phyloP scores from a whole-genome alignment of 164 flowering plant genomes.

The Chimonanthus salicifolius region DNA sequence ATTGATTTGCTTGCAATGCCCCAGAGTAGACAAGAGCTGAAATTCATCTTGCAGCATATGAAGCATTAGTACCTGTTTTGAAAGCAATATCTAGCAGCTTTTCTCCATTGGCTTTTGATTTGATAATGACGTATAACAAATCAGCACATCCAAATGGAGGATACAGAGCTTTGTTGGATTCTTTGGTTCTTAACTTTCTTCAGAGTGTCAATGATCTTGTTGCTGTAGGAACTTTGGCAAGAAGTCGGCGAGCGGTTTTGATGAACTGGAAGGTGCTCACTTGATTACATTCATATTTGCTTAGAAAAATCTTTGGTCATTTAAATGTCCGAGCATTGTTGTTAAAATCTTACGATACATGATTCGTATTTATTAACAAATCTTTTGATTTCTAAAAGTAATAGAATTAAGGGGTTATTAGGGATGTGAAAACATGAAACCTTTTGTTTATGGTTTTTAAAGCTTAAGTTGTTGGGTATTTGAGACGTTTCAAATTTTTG shows the following conservation, averaged over 20 bases:
- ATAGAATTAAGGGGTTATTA: too few relatives aligned
- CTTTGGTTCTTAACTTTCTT: slow-evolving; percentile 47
- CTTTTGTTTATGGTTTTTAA: background rate
- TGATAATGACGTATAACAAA: slow-evolving; percentile 21
- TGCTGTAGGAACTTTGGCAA: slow-evolving; percentile 43
- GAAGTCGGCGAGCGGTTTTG: slow-evolving; percentile 69
- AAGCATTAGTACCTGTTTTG: slow-evolving; percentile 60
- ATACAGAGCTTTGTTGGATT: slow-evolving; percentile 39
- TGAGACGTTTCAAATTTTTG: too few relatives aligned
- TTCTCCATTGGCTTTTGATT: slow-evolving; percentile 32
- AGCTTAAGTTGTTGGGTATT: too few relatives aligned
- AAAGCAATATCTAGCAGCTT: slow-evolving; percentile 36
- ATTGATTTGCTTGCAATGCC: slow-evolving; percentile 15
- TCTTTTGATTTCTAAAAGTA: too few relatives aligned
- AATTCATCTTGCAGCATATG: slow-evolving; percentile 68
- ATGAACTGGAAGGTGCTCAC: slow-evolving; percentile 74
- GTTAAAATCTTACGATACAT: too few relatives aligned
- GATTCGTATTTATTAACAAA: too few relatives aligned
- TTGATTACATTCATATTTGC: background rate
- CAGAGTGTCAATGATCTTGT: slow-evolving; percentile 57
- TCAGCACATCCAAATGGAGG: slow-evolving; percentile 17
- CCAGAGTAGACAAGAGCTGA: slow-evolving; percentile 62
- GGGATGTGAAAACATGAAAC: background rate
- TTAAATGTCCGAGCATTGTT: background rate
- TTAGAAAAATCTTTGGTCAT: background rate